Evolutionary conservation across 805 yeast genomes (phyloP).

Genomic region (Kazachstania africana): DNA sequence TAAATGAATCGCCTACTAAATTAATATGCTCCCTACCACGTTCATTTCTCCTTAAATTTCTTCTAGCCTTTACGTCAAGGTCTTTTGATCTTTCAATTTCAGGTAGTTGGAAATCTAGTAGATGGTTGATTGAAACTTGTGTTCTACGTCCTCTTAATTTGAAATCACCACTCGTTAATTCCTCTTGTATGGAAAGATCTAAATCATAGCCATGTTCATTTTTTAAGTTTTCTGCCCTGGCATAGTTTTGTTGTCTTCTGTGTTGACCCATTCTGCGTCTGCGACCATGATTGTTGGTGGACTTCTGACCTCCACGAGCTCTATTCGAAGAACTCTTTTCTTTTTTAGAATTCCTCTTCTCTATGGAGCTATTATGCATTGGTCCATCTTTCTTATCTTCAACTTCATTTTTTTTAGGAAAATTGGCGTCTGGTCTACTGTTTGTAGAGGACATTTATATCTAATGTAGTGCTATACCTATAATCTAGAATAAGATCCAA

Average conservation of each 20-base stretch:
- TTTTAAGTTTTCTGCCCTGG: neutral
- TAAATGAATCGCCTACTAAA: constrained; percentile 52
- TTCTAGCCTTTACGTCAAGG: constrained; percentile 7
- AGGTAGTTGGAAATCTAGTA: constrained; percentile 46
- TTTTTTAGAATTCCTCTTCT: too few relatives aligned
- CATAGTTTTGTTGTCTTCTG: constrained; percentile 4
- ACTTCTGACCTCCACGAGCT: too few relatives aligned
- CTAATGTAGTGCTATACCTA: too few relatives aligned
- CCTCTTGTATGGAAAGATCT: constrained; percentile 27
- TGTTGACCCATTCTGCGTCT: constrained; percentile 5
- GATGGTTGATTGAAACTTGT: constrained; percentile 48
- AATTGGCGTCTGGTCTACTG: too few relatives aligned
- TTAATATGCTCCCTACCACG: constrained; percentile 30
- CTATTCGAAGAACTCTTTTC: too few relatives aligned
- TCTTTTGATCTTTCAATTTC: constrained; percentile 23
- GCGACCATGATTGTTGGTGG: neutral
- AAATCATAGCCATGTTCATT: constrained; percentile 1
- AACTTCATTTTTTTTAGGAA: too few relatives aligned
- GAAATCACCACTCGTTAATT: constrained; percentile 22
- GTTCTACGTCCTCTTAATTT: constrained; percentile 31
- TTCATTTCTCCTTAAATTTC: constrained; percentile 16
- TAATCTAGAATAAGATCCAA: too few relatives aligned
- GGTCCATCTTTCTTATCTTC: too few relatives aligned
- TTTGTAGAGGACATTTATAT: too few relatives aligned
- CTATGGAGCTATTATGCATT: too few relatives aligned